phyloP scores from a whole-genome alignment of 768 basidiomycete genomes.

The Cystobasidium tubakii region DNA sequence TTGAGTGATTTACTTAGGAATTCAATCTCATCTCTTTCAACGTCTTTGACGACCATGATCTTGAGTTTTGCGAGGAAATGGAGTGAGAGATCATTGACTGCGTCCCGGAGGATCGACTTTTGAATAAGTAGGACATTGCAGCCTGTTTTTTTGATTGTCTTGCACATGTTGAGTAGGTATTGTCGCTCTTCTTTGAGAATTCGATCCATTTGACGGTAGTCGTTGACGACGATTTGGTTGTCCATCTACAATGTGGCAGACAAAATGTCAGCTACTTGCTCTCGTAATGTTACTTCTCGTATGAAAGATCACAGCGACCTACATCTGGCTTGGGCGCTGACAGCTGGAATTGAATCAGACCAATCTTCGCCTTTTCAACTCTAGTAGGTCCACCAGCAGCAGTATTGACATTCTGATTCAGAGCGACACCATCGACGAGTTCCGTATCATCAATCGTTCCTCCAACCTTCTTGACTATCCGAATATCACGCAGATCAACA shows the following conservation, averaged over 20 bases:
- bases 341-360: conserved; percentile 94
- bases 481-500: conserved; percentile 91
- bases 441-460: conserved; percentile 99
- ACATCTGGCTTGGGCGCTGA: conserved; percentile 97
- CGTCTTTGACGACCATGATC: conserved; percentile 92
- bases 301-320: conserved; percentile 46
- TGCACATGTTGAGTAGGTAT: conserved; percentile 94
- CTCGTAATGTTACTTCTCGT: neutral
- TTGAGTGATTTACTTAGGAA: conserved; percentile 91
- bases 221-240: conserved; percentile 97
- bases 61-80: conserved; percentile 95
- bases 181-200: conserved; percentile 98
- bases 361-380: conserved; percentile 98
- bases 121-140: conserved; percentile 98
- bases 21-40: conserved; percentile 97
- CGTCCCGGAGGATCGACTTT: conserved; percentile 97
- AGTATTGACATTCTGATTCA: conserved; percentile 88
- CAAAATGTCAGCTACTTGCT: conserved; percentile 4
- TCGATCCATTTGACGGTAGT: conserved; percentile 99
- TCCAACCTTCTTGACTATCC: conserved; percentile 95
- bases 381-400: conserved; percentile 87
- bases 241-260: conserved; percentile 69
- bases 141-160: conserved; percentile 99
- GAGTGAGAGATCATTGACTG: conserved; percentile 95
- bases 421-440: conserved; percentile 89